Percentiles rank a stretch among this genome's conserved stretches.
Conservation (phyloP, 805 yeast species). For the Wickerhamiella vanderwaltii region DNA sequence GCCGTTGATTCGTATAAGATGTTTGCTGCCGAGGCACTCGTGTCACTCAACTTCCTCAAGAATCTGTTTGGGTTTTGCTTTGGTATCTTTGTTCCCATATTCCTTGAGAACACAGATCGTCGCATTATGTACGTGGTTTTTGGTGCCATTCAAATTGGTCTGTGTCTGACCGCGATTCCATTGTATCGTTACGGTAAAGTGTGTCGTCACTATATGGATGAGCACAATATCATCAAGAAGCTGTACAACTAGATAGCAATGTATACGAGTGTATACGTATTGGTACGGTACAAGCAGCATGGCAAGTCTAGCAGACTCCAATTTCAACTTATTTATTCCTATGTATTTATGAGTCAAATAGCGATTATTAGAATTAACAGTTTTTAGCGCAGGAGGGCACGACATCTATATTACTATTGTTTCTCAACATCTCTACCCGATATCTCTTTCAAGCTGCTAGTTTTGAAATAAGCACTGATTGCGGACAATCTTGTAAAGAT, state of each 20-base stretch:
- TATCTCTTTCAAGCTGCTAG: too few species aligned
- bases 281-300: too few species aligned
- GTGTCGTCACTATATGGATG: slow-evolving; percentile 41
- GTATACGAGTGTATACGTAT: neutral
- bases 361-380: too few species aligned
- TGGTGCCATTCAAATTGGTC: slow-evolving; percentile 39
- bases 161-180: slow-evolving; percentile 40
- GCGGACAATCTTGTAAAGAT: too few species aligned
- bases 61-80: slow-evolving; percentile 45
- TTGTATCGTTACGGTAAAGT: slow-evolving; percentile 44
- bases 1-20: slow-evolving; percentile 45
- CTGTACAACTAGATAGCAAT: slow-evolving; percentile 27
- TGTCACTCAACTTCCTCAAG: slow-evolving; percentile 42
- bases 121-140: slow-evolving; percentile 39
- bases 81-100: slow-evolving; percentile 43
- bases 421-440: too few species aligned
- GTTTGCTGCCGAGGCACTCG: slow-evolving; percentile 49
- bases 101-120: slow-evolving; percentile 33
- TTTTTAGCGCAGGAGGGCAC: too few species aligned
- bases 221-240: slow-evolving; percentile 31
- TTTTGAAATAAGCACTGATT: too few species aligned
- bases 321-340: too few species aligned
- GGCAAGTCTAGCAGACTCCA: too few species aligned
- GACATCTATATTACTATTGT: too few species aligned
- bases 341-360: too few species aligned